Evolutionary conservation across 768 basidiomycete genomes (phyloP).

Genomic region (Mycena rosella): DNA sequence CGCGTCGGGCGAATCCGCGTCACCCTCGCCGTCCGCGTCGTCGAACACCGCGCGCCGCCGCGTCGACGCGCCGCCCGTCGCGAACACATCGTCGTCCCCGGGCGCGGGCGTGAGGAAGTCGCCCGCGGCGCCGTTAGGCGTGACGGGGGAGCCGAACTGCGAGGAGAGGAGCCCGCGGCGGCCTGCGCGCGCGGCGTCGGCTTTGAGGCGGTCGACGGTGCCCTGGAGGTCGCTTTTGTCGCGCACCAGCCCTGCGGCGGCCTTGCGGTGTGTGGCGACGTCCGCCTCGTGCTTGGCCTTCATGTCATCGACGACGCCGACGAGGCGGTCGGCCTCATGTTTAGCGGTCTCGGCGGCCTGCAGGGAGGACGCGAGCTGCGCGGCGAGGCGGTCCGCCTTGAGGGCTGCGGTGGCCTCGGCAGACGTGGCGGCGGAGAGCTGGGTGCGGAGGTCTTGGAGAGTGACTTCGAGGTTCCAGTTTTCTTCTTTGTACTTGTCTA

Average conservation of each 20-base stretch:
- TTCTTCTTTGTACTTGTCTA: conserved; percentile 97
- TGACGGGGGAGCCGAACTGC: conserved; percentile 79
- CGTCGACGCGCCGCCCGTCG: conserved; percentile 71
- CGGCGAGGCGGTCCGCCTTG: conserved; percentile 86
- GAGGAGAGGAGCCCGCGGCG: conserved; percentile 60
- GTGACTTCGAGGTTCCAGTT: conserved; percentile 99
- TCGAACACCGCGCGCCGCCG: conserved; percentile 70
- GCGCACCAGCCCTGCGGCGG: conserved; percentile 87
- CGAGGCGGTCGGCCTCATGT: conserved; percentile 84
- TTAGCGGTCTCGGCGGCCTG: conserved; percentile 88
- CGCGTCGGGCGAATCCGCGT: conserved; percentile 71
- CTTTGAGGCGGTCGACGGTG: conserved; percentile 80
- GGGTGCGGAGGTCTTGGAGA: conserved; percentile 85
- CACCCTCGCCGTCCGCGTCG: conserved; percentile 57
- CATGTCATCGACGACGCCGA: conserved; percentile 73
- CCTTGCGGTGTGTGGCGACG: conserved; percentile 90
- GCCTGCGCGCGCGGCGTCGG: conserved; percentile 75
- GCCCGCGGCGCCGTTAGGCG: conserved; percentile 65
- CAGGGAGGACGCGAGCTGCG: conserved; percentile 76
- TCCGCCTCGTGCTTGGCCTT: conserved; percentile 96
- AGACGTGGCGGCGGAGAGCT: conserved; percentile 72
- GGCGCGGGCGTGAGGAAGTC: conserved; percentile 73
- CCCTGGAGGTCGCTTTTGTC: conserved; percentile 95
- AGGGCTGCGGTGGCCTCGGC: conserved; percentile 75
- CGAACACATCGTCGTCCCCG: conserved; percentile 77